Evolutionary conservation across 2,329 filamentous ascomycete genomes (phyloP), one percentile per base, ranked within the genome.

Genomic region (Neopestalotiopsis rosae): DNA sequence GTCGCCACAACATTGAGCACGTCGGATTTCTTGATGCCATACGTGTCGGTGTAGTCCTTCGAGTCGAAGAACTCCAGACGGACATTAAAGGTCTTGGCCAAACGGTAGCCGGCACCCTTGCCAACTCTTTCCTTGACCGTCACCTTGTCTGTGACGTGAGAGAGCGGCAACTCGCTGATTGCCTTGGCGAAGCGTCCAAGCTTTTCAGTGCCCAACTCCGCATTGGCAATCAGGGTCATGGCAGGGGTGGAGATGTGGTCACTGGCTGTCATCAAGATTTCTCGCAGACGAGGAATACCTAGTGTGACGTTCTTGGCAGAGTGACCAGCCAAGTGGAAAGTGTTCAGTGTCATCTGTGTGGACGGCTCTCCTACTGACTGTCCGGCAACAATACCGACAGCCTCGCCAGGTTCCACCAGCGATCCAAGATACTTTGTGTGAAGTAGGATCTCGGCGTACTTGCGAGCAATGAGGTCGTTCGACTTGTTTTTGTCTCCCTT

Each of bases 261-360:
- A 78, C 93, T 96, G 32, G 96, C 96, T 63, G 96, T 98, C 96
- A 99, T 99, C 73, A 99, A 89, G 75, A 99, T 98, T 87, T 99
- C 96, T 83, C 96, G 89, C 24, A 99, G 88, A 83, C 96, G 94
- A 69, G 96, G 96, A 78, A 99, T 98, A 93, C 96, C 96, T 24
- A 98, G 89, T 0, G 96, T 99, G 78, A 99, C 97, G 88, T 99
- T 99, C 87, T 98, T 98, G 38, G 96, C 92, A 24, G 96, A 95
- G 85, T 98, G 95, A 77, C 96, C 96, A 81, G 96, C 96, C 89
- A 99, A 93, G 88, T 99, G 96, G 89, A 99, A 99, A 34, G 97
- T 99, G 83, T 99, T 99, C 67, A 99, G 85, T 7, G 97, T 99
- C 97, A 99, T 99, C 81, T 99, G 96, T 12, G 96, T 99, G 2